Evolutionary conservation across 1,284 basidiomycete genomes (phyloP).

Genomic region (Sporisorium scitamineum): DNA sequence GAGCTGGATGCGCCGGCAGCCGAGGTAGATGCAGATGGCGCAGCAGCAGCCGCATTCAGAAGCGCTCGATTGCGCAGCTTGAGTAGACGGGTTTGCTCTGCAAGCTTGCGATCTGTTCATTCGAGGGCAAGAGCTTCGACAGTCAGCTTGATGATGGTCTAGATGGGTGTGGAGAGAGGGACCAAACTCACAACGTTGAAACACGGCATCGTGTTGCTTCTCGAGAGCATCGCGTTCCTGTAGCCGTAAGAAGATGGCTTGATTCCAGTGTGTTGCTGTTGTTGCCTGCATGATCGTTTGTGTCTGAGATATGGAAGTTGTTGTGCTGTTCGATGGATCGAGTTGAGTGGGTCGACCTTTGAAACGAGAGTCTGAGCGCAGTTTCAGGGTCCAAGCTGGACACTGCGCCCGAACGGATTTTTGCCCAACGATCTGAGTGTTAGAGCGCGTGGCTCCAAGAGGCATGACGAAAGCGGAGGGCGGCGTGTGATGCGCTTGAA

Average conservation of each 20-base stretch:
- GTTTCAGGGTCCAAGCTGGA: background rate
- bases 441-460: background rate
- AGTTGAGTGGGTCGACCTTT: background rate
- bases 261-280: constrained; percentile 51
- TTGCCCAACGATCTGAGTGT: background rate
- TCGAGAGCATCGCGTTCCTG: constrained; percentile 57
- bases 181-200: constrained; percentile 46
- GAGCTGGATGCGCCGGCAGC: constrained; percentile 6
- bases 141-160: background rate
- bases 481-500: background rate
- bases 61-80: constrained; percentile 54
- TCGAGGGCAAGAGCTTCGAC: too few relatives aligned
- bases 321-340: constrained; percentile 1
- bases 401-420: background rate
- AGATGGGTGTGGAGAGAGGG: background rate
- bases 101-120: constrained; percentile 45
- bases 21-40: constrained; percentile 25
- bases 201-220: constrained; percentile 54
- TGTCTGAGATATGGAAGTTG: background rate
- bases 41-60: constrained; percentile 38
- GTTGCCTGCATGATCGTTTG: constrained; percentile 11
- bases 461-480: background rate
- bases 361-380: background rate
- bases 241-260: constrained; percentile 50
- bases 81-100: constrained; percentile 43